Evolutionary conservation across 208 protist genomes (phyloP).

Genomic region (Acanthamoeba lenticulata): DNA sequence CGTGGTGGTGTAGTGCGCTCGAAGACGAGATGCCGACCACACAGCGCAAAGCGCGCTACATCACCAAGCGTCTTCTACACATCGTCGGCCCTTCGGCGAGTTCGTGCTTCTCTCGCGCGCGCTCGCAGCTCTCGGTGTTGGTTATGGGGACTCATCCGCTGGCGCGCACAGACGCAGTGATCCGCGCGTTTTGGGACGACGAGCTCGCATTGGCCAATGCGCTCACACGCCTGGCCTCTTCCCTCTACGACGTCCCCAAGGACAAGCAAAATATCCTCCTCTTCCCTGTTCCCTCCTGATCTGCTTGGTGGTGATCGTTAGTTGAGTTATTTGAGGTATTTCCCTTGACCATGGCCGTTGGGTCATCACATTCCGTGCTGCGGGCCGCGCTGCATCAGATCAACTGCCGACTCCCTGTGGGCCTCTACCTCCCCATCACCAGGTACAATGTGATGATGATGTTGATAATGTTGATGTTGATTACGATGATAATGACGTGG

Average conservation of each 20-base stretch:
- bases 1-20: background rate
- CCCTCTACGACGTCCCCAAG: background rate
- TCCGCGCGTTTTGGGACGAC: constrained; percentile 24
- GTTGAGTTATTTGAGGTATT: no score
- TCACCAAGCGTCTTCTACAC: background rate
- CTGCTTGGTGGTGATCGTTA: no score
- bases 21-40: constrained; percentile 42
- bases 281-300: no score
- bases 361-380: no score
- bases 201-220: background rate
- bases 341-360: no score
- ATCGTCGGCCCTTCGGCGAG: background rate
- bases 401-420: constrained; percentile 3
- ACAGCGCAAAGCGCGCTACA: background rate
- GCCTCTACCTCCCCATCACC: constrained; percentile 1
- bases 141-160: background rate
- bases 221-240: constrained; percentile 33
- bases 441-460: constrained; percentile 7
- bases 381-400: background rate
- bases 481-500: no score
- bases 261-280: constrained; percentile 20
- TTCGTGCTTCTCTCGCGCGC: background rate
- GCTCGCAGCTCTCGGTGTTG: background rate
- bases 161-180: background rate
- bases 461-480: no score